Percentiles rank a stretch among this genome's conserved stretches.
These are phyloP conservation scores for Salvia splendens DNA, from an alignment of 257 asterid species.

Conservation along the genomic window DNA sequence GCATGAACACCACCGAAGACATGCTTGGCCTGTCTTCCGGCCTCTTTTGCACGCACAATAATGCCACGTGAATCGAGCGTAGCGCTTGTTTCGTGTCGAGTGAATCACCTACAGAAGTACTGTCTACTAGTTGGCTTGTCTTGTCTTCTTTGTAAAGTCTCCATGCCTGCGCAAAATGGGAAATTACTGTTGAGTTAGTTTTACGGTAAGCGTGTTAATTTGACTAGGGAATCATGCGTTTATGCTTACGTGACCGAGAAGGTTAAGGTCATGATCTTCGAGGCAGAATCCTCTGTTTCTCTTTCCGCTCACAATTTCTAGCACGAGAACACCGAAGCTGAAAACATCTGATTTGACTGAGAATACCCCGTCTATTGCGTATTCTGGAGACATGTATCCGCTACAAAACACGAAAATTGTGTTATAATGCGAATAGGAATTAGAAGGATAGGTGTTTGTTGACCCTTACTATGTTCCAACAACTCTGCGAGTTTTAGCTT, in stretches of 20 bases:
- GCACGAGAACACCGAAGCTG: slow-evolving; percentile 14
- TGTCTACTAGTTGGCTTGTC: slow-evolving; percentile 7
- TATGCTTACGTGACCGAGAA: slow-evolving; percentile 20
- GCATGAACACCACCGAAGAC: slow-evolving; percentile 29
- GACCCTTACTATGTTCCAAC: slow-evolving; percentile 33
- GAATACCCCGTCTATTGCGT: slow-evolving; percentile 19
- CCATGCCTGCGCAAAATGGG: slow-evolving; percentile 26
- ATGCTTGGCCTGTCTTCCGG: background rate
- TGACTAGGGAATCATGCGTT: background rate
- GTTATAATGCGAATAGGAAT: too few relatives aligned
- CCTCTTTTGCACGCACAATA: background rate
- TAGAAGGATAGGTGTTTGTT: too few relatives aligned
- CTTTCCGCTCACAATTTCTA: background rate
- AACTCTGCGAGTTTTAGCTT: slow-evolving; percentile 28
- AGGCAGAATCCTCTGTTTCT: slow-evolving; percentile 7
- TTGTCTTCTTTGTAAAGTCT: slow-evolving; percentile 26
- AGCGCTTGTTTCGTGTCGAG: slow-evolving; percentile 4
- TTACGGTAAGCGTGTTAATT: background rate
- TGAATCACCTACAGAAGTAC: slow-evolving; percentile 14
- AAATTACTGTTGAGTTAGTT: background rate
- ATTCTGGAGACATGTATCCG: slow-evolving; percentile 31
- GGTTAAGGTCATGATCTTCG: background rate
- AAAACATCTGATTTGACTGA: slow-evolving; percentile 19
- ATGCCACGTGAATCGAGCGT: slow-evolving; percentile 20
- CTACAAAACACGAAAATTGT: too few relatives aligned